Base-by-base conservation (phyloP, 192 early-diverging fungal species). In the Martensiomyces pterosporus region DNA sequence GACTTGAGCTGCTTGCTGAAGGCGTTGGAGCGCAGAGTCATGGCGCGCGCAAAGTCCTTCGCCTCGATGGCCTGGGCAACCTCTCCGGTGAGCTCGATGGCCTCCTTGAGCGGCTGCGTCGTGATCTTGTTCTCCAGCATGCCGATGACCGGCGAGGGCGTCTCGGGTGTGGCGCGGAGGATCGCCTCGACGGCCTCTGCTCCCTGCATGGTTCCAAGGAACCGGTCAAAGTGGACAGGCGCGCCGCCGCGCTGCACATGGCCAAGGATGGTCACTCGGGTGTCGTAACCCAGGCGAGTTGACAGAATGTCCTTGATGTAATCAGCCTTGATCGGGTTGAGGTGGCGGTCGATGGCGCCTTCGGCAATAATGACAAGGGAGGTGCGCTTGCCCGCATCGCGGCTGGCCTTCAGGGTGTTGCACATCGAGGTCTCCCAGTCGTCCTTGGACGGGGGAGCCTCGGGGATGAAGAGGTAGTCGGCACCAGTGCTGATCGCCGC, bases 381-480 rank as follows among this genome's bases (percentile, higher is more conserved):
- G 58, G 91, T 94, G 61, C 91, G 81, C 61, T 90, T 93, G 47
- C 93, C 93, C 0, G 73, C 66, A 16, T 85, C 66, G 51, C 90
- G 86, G 60, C 91, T 84, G 25, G 75, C 76, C 26, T 71, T 60
- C 22, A 92, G 76, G 22, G 83, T 83, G 19, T 84, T 80, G 60
- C 91, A 93, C 88, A 98, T 94, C 24, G 84, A 75, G 15, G 78
- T 57, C 64, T 94, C 80, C 95, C 95, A 98, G 53, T 93, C 83
- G 16, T 84, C 85, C 21, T 82, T 83, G 5, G 78, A 76, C 16
- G 92, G 93, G 25, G 95, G 95, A 10, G 88, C 77, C 54, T 98
- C 95, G 14, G 95, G 95, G 23, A 98, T 83, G 53, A 98, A 98
- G 41, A 96, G 82, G 77, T 89, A 93, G 60, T 98, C 95, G 37